Percentiles rank a stretch among this genome's conserved stretches.
These are phyloP conservation scores for Dillenia suffruticosa DNA, from an alignment of 164 flowering plant species.

Conservation along the genomic window DNA sequence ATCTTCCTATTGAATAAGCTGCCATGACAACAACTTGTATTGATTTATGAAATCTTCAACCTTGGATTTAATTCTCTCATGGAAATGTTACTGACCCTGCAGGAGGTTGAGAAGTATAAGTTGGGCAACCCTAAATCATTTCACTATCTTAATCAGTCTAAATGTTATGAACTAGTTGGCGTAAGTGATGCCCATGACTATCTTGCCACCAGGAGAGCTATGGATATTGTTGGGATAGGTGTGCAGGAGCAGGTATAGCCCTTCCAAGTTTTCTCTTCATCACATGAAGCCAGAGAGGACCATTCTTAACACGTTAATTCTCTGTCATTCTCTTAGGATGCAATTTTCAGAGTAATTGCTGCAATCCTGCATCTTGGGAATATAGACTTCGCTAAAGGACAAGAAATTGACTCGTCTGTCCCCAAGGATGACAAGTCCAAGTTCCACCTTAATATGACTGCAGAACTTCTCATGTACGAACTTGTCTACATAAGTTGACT, in stretches of 20 bases:
- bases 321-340: constrained; percentile 37
- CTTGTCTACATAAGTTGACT: background rate
- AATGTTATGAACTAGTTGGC: constrained; percentile 47
- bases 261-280: background rate
- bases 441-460: constrained; percentile 46
- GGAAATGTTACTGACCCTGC: constrained; percentile 4
- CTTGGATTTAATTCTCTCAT: background rate
- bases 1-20: background rate
- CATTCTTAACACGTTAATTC: background rate
- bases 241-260: constrained; percentile 50
- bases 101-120: constrained; percentile 59
- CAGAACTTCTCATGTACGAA: constrained; percentile 59
- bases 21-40: too few species aligned
- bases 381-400: constrained; percentile 46
- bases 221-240: constrained; percentile 68
- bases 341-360: constrained; percentile 62
- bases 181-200: constrained; percentile 61
- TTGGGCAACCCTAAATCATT: constrained; percentile 46
- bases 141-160: constrained; percentile 62
- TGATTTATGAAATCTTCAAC: background rate
- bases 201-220: constrained; percentile 65
- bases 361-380: constrained; percentile 62
- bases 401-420: constrained; percentile 58
- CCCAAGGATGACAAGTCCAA: constrained; percentile 56
- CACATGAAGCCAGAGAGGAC: too few species aligned